Base-by-base conservation (phyloP, 176 grass and related monocot genomes). In the Aechmea fasciata region DNA sequence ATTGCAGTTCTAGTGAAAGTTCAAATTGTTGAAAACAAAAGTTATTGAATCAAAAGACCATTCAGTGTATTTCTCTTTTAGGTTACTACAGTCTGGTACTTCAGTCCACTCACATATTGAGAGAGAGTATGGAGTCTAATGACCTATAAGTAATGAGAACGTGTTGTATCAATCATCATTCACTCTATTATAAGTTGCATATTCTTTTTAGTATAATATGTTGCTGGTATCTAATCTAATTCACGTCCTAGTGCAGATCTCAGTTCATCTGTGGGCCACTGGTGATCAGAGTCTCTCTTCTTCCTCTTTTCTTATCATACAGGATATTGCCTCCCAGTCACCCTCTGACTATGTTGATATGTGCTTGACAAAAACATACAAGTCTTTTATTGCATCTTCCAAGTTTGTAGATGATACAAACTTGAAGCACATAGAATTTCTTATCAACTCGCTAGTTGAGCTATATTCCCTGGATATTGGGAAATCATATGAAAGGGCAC, bases 391-490 rank as follows among this genome's bases (percentile, higher is more conserved):
- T 82, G 81, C 84, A 47, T 82, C 77, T 69, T 83, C 83, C 71
- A 92, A 92, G 77, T 77, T 87, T 78, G 71, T 90, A 73, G 85
- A 90, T 52, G 52, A 85, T 50, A 73, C 76, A 84, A 90, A 87
- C 70, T 68, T 74, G 70, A 79, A 79, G 54, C 77, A 80, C 72
- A 79, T 87, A 52, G 80, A 90, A 63, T 92, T 97, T 85, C 52
- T 97, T 20, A 78, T 50, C 54, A 71, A 84, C 71, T 92, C 79
- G 66, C 28, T 90, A 12, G 75, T 85, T 19, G 94, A 97, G 66
- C 77, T 97, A 20, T 87, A 84, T 97, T 89, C 86, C 74, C 61
- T 97, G 26, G 86, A 97, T 75, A 76, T 92, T 74, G 84, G 85
- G 50, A 84, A 79, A 80, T 83, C 94, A 71, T 83, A 77, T 76